Base-by-base conservation (phyloP, 257 asterid genomes). In the Striga asiatica region DNA sequence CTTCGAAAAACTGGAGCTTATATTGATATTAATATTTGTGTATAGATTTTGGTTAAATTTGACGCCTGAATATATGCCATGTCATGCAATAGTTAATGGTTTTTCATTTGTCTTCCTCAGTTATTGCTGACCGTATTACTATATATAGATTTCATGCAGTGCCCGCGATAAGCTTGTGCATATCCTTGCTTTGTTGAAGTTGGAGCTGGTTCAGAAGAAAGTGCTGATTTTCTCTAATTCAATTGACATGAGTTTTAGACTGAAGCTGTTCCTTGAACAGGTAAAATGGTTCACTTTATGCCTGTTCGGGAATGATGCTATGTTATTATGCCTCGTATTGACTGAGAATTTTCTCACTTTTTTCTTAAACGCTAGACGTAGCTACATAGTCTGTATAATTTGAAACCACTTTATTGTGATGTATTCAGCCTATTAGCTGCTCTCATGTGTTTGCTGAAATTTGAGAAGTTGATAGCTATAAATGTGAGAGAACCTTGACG, bases 201-300 rank as follows among this genome's bases (percentile, higher is more conserved):
- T 82, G 55, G 88, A 81, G 82, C 78, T 87, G 62, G 71, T 92
- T 64, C 94, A 84, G 71, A 88, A 82, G 76, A 92, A 78, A 83
- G 95, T 82, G 64, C 76, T 92, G 76, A 81, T 84, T 57, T 92
- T 88, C 73, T 75, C 96, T 19, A 92, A 92, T 66, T 63, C 97
- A 25, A 82, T 92, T 66, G 95, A 92, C 70, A 81, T 68, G 86
- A 74, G 97, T 73, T 92, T 78, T 73, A 84, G 88, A 63, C 66
- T 92, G 77, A 92, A 79, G 82, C 77, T 92, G 42, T 92, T 88
- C 78, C 62, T 92, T 63, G 98, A 92, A 69, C 95, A 88, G 98
- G 98, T 87, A 80, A 6, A 34, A 24, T 50, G 14, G 54, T 58
- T 24, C 47, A 47, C 34, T 55, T 18, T 21, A 48, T 57, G 41